Evolutionary conservation across 2,329 filamentous ascomycete species (phyloP), one percentile per base, ranked within the genome.

Genomic region (Sclerotinia subarctica): DNA sequence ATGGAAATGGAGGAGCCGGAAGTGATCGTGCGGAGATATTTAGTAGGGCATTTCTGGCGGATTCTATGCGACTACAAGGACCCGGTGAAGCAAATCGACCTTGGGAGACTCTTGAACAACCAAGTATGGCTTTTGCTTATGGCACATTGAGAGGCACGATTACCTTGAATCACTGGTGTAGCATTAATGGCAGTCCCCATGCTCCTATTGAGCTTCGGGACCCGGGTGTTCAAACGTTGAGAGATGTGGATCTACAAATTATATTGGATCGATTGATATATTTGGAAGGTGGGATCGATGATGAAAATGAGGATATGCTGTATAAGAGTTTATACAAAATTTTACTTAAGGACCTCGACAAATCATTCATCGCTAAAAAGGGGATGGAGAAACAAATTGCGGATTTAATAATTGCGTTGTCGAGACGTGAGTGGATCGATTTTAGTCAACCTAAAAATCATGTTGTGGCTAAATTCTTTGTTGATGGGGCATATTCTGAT

Each of bases 31-130:
- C 65, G 8, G 64, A 66, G 7, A 60, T 70, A 7, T 73, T 69
- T 21, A 68, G 70, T 42, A 52, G 49, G 35, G 68, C 69, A 17
- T 73, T 74, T 53, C 62, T 59, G 24, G 73, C 70, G 19, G 51
- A 67, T 58, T 72, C 73, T 24, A 70, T 77, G 64, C 56, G 69
- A 47, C 64, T 76, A 24, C 71, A 73, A 59, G 73, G 70, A 5
- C 32, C 68, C 11, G 72, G 70, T 6, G 58, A 53, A 7, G 72
- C 74, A 32, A 60, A 52, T 42, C 35, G 73, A 64, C 89, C 88
- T 2, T 92, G 88, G 90, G 85, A 90, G 70, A 89, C 90, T 1
- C 81, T 93, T 35, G 90, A 93, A 75, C 89, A 92, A 74, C 90
- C 90, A 5, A 91, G 88, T 76, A 87, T 88, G 77, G 83, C 87